Conservation (phyloP, 331 rosid species). For the Pyrus hybrid region DNA sequence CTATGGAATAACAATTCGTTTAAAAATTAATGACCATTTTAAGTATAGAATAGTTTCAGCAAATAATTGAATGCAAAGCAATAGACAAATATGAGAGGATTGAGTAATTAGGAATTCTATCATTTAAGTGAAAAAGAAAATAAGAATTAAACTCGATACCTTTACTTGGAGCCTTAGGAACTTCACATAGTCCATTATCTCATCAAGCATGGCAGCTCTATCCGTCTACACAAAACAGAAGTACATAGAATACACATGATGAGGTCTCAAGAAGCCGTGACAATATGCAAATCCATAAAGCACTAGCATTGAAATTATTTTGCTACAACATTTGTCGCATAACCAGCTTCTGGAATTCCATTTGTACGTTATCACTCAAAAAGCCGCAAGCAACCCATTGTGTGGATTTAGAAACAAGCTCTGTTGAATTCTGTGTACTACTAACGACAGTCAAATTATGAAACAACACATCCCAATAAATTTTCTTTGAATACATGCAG, state of each 20-base stretch:
- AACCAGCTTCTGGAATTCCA: background rate
- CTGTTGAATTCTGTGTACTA: background rate
- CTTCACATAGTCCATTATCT: conserved; percentile 93
- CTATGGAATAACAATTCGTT: background rate
- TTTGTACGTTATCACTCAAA: background rate
- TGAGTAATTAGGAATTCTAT: background rate
- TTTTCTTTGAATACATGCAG: too few species aligned
- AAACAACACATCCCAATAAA: too few species aligned
- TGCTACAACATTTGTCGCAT: background rate
- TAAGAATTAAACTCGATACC: conserved; percentile 33
- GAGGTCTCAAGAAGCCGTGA: background rate
- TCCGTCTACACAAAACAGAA: conserved; percentile 52
- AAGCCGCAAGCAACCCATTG: background rate
- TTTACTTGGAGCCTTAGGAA: conserved; percentile 94
- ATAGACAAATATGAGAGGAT: background rate
- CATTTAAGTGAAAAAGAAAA: background rate
- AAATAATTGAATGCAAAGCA: background rate
- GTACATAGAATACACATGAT: background rate
- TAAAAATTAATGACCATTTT: background rate
- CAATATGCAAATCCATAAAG: background rate
- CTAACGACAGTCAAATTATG: too few species aligned
- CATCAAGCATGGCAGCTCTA: conserved; percentile 97
- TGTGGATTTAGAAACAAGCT: background rate
- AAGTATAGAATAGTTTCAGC: background rate
- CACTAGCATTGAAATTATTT: background rate